A percentile compares a stretch with the other conserved stretches of the same genome.
Conservation (phyloP, 1,139 yeast genomes). For the Kodamaea sp. region DNA sequence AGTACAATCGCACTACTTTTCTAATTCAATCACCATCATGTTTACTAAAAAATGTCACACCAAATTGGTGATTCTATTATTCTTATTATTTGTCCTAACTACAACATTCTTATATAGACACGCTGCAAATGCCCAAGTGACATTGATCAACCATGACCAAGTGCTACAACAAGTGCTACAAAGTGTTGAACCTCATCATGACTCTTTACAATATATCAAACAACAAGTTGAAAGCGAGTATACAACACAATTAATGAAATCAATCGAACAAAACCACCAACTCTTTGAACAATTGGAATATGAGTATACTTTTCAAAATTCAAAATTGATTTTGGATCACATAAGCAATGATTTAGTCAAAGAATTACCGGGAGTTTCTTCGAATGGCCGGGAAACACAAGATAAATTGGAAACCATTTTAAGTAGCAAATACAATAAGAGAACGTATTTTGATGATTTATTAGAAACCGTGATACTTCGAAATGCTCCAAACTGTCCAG, state of each 20-base stretch:
- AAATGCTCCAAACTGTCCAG: slow-evolving; percentile 9
- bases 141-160: slow-evolving; percentile 3
- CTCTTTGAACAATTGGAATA: slow-evolving; percentile 6
- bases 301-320: slow-evolving; percentile 5
- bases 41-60: no score
- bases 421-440: slow-evolving; percentile 8
- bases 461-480: slow-evolving; percentile 10
- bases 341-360: slow-evolving; percentile 9
- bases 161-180: slow-evolving; percentile 4
- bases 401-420: slow-evolving; percentile 10
- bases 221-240: slow-evolving; percentile 9
- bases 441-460: slow-evolving; percentile 10
- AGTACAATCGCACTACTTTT: no score
- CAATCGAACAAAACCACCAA: slow-evolving; percentile 7
- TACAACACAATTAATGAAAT: slow-evolving; percentile 7
- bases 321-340: slow-evolving; percentile 5
- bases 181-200: slow-evolving; percentile 2
- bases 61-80: no score
- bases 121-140: no score
- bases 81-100: no score
- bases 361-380: slow-evolving; percentile 2
- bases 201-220: slow-evolving; percentile 8
- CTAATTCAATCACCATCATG: no score
- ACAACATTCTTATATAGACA: no score
- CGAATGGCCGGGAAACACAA: slow-evolving; percentile 1